Percentiles rank a stretch among this genome's conserved stretches.
Evolutionary conservation across 371 early-diverging fungal species (phyloP).

Genomic region (Cokeromyces recurvatus): DNA sequence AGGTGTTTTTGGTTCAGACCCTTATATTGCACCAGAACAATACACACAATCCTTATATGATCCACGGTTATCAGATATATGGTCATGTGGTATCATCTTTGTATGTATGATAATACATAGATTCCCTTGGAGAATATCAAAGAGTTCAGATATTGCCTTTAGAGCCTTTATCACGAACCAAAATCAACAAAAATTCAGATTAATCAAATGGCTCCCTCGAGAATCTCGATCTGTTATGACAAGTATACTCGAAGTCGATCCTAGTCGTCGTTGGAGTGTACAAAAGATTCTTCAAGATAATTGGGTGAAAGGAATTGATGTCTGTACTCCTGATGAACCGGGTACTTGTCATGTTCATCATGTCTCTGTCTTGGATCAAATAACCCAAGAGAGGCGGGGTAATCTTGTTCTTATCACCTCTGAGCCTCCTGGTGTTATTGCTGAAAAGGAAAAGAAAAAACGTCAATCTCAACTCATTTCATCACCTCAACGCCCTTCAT

Average conservation of each 20-base stretch:
- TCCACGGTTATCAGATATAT: conserved; percentile 67
- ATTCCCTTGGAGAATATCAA: conserved; percentile 73
- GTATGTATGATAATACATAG: conserved; percentile 70
- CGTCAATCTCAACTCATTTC: too few relatives aligned
- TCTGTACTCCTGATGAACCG: conserved; percentile 42
- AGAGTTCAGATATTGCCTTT: conserved; percentile 52
- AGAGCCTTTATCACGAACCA: conserved; percentile 42
- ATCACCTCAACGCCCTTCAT: too few relatives aligned
- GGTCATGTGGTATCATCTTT: conserved; percentile 80
- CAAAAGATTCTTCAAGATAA: conserved; percentile 38
- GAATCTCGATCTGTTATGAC: conserved; percentile 43
- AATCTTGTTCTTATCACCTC: conserved; percentile 38
- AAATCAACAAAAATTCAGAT: conserved; percentile 35
- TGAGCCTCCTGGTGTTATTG: conserved; percentile 43
- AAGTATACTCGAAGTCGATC: conserved; percentile 51
- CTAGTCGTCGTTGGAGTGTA: conserved; percentile 41
- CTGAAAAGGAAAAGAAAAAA: conserved; percentile 34
- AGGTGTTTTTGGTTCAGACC: conserved; percentile 82
- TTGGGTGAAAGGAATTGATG: conserved; percentile 56
- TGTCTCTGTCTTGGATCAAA: conserved; percentile 20
- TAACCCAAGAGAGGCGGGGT: conserved; percentile 15
- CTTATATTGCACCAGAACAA: conserved; percentile 92
- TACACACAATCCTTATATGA: conserved; percentile 58
- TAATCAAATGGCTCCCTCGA: conserved; percentile 46
- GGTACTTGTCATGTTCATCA: conserved; percentile 48